These are phyloP conservation scores for Candida michaelii DNA, from an alignment of 805 yeast species.

Conservation along the genomic window DNA sequence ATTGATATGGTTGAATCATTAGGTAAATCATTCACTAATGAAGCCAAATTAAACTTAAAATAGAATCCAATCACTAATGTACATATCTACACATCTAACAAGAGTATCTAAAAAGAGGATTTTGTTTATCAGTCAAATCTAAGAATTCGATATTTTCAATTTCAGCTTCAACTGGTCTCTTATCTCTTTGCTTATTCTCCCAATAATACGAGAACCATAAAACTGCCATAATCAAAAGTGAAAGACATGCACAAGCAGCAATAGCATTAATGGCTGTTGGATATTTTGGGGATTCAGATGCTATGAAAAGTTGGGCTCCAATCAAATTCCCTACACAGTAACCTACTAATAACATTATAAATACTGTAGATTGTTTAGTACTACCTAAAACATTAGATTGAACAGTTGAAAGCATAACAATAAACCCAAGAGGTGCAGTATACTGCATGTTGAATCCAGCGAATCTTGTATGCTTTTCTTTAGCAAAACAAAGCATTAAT, in stretches of 20 bases:
- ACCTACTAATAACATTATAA: constrained; percentile 45
- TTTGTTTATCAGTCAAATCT: constrained; percentile 55
- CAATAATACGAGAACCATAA: constrained; percentile 26
- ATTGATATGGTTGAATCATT: constrained; percentile 58
- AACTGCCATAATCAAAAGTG: constrained; percentile 25
- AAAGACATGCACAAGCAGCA: constrained; percentile 31
- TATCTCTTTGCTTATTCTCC: constrained; percentile 42
- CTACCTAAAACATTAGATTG: constrained; percentile 56
- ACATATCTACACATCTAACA: constrained; percentile 4
- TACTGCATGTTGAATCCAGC: constrained; percentile 14
- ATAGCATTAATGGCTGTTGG: constrained; percentile 41
- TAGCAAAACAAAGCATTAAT: constrained; percentile 46
- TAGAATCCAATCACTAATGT: too few species aligned
- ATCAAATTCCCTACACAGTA: constrained; percentile 55
- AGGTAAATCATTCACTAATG: too few species aligned
- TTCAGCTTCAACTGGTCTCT: constrained; percentile 16
- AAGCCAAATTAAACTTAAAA: too few species aligned
- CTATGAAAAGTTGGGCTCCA: constrained; percentile 54
- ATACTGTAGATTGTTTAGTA: constrained; percentile 53
- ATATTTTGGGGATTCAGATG: constrained; percentile 45
- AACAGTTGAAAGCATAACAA: constrained; percentile 33
- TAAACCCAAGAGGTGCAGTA: constrained; percentile 27
- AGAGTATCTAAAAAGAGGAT: constrained; percentile 51
- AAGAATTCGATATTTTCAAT: constrained; percentile 46
- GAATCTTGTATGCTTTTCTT: constrained; percentile 18